A percentile compares a stretch with the other conserved stretches of the same genome.
Conservation (phyloP, 805 yeast genomes). For the Wickerhamiella kurtzmanii region DNA sequence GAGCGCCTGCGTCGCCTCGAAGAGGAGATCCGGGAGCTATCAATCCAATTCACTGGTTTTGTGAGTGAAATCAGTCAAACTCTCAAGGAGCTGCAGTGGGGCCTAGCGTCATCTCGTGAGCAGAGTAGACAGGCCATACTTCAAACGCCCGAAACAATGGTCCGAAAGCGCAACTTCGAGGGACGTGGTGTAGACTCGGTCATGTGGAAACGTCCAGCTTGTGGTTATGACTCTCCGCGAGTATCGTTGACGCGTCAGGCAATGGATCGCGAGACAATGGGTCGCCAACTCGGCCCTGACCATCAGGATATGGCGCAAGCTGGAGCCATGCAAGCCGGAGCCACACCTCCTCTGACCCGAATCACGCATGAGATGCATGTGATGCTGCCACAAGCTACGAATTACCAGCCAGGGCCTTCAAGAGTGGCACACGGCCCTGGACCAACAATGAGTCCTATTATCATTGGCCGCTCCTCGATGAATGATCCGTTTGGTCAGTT, state of each 20-base stretch:
- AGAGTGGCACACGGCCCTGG: too few relatives aligned
- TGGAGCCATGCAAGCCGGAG: too few relatives aligned
- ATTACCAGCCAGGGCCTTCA: too few relatives aligned
- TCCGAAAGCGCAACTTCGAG: background rate
- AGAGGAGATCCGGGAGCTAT: background rate
- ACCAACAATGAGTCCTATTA: too few relatives aligned
- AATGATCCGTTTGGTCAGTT: background rate
- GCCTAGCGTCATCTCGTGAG: background rate
- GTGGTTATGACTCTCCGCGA: background rate
- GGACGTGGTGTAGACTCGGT: background rate
- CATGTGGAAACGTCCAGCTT: background rate
- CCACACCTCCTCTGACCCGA: too few relatives aligned
- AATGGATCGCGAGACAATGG: too few relatives aligned
- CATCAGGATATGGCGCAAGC: too few relatives aligned
- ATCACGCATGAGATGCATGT: too few relatives aligned
- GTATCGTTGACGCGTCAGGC: background rate
- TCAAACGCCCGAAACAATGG: background rate
- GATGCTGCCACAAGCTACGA: too few relatives aligned
- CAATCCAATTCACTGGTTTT: background rate
- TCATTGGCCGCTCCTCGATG: too few relatives aligned
- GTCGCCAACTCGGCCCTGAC: too few relatives aligned
- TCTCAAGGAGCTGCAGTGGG: background rate
- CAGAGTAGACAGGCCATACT: background rate
- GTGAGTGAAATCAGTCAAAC: background rate
- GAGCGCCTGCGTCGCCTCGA: background rate